These are phyloP conservation scores for Citrus reticulata DNA, from an alignment of 345 rosid species.

Conservation along the genomic window DNA sequence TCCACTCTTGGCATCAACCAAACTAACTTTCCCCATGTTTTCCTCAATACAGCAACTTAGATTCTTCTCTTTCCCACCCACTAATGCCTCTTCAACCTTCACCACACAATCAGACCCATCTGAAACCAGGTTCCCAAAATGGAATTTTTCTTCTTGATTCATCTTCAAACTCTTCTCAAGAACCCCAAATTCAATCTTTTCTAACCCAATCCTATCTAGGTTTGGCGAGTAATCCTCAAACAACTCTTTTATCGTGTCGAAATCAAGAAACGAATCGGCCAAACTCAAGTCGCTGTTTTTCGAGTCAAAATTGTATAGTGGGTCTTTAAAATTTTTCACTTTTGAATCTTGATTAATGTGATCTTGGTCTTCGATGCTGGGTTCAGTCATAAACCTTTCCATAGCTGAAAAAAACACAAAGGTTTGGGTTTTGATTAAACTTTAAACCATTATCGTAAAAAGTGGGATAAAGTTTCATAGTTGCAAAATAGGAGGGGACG, in stretches of 20 bases:
- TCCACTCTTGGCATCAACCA: constrained; percentile 21
- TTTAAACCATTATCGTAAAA: neutral
- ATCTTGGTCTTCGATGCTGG: constrained; percentile 26
- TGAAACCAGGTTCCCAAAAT: neutral
- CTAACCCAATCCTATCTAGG: constrained; percentile 18
- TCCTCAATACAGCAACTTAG: constrained; percentile 44
- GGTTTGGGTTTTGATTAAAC: neutral
- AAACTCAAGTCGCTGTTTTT: constrained; percentile 22
- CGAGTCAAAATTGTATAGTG: constrained; percentile 32
- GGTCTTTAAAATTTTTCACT: constrained; percentile 25
- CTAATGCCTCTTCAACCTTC: constrained; percentile 28
- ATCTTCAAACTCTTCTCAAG: constrained; percentile 28
- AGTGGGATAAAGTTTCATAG: constrained; percentile 16
- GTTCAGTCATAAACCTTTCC: constrained; percentile 48
- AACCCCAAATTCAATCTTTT: constrained; percentile 34
- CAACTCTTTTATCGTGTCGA: constrained; percentile 53
- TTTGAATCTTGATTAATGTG: constrained; percentile 27
- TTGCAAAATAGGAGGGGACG: neutral
- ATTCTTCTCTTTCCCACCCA: constrained; percentile 21
- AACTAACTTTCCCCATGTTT: constrained; percentile 43
- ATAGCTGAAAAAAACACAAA: constrained; percentile 23
- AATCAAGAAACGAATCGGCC: constrained; percentile 59
- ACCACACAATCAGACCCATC: constrained; percentile 17
- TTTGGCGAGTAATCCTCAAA: constrained; percentile 34
- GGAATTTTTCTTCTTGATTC: constrained; percentile 22